Evolutionary conservation across 805 yeast genomes (phyloP).

Genomic region (Hanseniaspora hatyaiensis): DNA sequence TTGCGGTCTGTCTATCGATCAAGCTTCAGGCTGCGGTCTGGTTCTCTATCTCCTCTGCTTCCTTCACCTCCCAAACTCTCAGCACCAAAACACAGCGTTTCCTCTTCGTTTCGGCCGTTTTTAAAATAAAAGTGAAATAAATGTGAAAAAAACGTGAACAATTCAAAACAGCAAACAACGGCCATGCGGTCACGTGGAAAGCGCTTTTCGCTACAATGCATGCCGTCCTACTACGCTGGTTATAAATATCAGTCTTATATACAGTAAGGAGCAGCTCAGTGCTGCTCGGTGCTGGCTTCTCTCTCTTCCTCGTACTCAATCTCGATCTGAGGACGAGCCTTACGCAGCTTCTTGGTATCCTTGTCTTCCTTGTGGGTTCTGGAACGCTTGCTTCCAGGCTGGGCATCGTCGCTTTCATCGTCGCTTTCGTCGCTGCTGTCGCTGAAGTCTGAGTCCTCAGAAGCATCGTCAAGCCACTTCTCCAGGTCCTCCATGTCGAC

Average conservation of each 20-base stretch:
- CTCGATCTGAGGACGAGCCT: constrained; percentile 53
- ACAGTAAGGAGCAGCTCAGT: not conserved
- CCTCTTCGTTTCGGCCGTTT: no score
- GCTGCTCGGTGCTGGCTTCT: constrained; percentile 26
- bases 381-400: constrained; percentile 46
- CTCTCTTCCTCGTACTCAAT: constrained; percentile 76
- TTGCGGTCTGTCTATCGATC: no score
- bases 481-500: constrained; percentile 90
- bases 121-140: no score
- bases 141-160: no score
- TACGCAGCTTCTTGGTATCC: constrained; percentile 40
- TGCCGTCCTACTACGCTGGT: no score
- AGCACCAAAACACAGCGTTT: no score
- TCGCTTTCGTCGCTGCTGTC: constrained; percentile 32
- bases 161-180: no score
- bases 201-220: no score
- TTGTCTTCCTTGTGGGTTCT: constrained; percentile 76
- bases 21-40: no score
- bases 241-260: not conserved
- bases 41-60: no score
- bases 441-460: constrained; percentile 30
- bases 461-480: constrained; percentile 61
- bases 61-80: no score
- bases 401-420: constrained; percentile 30
- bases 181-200: no score